A percentile compares a stretch with the other conserved stretches of the same genome.
phyloP scores from a whole-genome alignment of 768 basidiomycete genomes.

The Kwoniella shandongensis region DNA sequence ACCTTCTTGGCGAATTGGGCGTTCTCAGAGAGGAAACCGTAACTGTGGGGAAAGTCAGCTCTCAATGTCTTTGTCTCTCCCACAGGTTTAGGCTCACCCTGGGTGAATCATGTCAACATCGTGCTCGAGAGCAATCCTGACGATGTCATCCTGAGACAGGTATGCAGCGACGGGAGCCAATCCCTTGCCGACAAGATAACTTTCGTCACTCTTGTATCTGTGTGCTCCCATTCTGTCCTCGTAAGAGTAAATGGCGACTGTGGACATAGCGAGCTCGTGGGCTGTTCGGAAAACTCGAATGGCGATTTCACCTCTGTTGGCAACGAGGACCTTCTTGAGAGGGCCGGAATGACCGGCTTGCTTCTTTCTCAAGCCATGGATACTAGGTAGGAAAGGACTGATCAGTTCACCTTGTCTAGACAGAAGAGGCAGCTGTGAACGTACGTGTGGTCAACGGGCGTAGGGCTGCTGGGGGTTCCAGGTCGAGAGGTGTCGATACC shows the following conservation, averaged over 20 bases:
- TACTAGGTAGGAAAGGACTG: slow-evolving; percentile 25
- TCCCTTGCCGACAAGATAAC: slow-evolving; percentile 96
- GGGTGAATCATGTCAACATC: slow-evolving; percentile 99
- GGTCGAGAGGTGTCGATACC: slow-evolving; percentile 38
- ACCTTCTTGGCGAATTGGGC: slow-evolving; percentile 96
- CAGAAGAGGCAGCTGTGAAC: slow-evolving; percentile 5
- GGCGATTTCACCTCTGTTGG: slow-evolving; percentile 76
- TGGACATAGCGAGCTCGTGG: slow-evolving; percentile 98
- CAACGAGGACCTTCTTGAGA: slow-evolving; percentile 55
- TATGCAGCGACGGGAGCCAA: slow-evolving; percentile 95
- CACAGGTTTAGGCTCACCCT: slow-evolving; percentile 61
- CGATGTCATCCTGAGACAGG: slow-evolving; percentile 96
- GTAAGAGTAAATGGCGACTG: slow-evolving; percentile 95
- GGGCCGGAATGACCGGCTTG: slow-evolving; percentile 53
- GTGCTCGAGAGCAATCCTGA: slow-evolving; percentile 92
- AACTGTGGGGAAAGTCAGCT: slow-evolving; percentile 58
- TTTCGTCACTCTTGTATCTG: slow-evolving; percentile 98
- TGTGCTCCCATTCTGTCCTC: slow-evolving; percentile 97
- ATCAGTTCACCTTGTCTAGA: not conserved
- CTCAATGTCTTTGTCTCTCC: not conserved
- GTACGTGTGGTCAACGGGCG: slow-evolving; percentile 26
- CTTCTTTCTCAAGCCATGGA: slow-evolving; percentile 48
- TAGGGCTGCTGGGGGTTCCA: slow-evolving; percentile 28
- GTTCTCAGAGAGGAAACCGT: slow-evolving; percentile 97
- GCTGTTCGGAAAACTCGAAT: slow-evolving; percentile 97